Conservation (phyloP, 2,329 filamentous ascomycete genomes). For the Bipolaris victoriae region DNA sequence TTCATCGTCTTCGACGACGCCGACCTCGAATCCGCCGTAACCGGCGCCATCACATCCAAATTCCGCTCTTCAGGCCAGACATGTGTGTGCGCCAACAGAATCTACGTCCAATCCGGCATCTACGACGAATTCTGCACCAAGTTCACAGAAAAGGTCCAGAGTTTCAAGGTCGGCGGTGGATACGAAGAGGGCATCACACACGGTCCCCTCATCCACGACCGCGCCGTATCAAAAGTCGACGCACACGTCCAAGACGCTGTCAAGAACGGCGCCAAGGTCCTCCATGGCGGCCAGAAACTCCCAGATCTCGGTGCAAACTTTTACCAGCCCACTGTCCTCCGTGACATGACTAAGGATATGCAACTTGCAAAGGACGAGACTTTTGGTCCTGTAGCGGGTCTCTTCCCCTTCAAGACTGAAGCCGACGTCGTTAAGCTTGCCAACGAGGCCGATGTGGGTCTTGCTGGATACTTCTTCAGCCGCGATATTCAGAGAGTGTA, state of each 20-base stretch:
- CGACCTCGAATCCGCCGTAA: slow-evolving; percentile 82
- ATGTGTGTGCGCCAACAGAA: slow-evolving; percentile 79
- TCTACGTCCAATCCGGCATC: slow-evolving; percentile 78
- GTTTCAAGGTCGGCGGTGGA: slow-evolving; percentile 77
- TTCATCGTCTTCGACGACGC: slow-evolving; percentile 98
- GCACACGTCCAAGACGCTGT: slow-evolving; percentile 46
- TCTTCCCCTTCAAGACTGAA: slow-evolving; percentile 89
- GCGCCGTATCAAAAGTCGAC: slow-evolving; percentile 61
- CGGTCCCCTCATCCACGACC: slow-evolving; percentile 83
- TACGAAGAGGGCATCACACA: slow-evolving; percentile 75
- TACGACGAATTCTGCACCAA: slow-evolving; percentile 75
- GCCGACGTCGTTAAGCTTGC: slow-evolving; percentile 85
- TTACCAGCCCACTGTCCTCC: slow-evolving; percentile 87
- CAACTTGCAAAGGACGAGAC: slow-evolving; percentile 86
- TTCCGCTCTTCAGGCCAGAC: slow-evolving; percentile 96
- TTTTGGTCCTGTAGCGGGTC: slow-evolving; percentile 88
- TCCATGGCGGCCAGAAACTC: slow-evolving; percentile 67
- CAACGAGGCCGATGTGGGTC: slow-evolving; percentile 81
- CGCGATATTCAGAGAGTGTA: slow-evolving; percentile 64
- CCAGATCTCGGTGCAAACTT: slow-evolving; percentile 82
- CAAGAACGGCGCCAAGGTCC: slow-evolving; percentile 41
- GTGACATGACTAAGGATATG: slow-evolving; percentile 87
- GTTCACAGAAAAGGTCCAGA: slow-evolving; percentile 73
- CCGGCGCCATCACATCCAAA: slow-evolving; percentile 83
- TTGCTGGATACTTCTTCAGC: slow-evolving; percentile 94